phyloP scores from a whole-genome alignment of 306 rosid genomes.

The Vigna radiata region DNA sequence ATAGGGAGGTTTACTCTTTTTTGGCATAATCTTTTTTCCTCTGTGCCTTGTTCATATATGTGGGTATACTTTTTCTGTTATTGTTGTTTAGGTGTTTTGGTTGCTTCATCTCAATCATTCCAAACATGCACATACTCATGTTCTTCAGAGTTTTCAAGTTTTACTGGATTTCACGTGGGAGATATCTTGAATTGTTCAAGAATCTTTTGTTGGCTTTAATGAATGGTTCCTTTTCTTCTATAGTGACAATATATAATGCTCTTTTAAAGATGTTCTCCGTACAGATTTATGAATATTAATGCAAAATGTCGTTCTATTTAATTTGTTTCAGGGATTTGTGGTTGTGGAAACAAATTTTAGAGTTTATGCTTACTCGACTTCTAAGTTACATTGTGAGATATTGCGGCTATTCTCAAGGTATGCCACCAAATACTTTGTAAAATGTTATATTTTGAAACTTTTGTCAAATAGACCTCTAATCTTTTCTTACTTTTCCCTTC shows the following conservation, averaged over 20 bases:
- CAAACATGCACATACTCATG: constrained; percentile 6
- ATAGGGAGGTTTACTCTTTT: constrained; percentile 8
- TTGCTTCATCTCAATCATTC: constrained; percentile 28
- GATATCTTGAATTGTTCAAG: constrained; percentile 30
- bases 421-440: constrained; percentile 34
- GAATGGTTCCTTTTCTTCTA: not conserved
- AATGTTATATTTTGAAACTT: constrained; percentile 32
- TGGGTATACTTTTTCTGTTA: constrained; percentile 1
- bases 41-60: too few relatives aligned
- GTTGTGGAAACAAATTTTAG: constrained; percentile 96
- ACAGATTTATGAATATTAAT: constrained; percentile 31
- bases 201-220: constrained; percentile 36
- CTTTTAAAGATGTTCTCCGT: not conserved
- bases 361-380: constrained; percentile 88
- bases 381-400: constrained; percentile 92
- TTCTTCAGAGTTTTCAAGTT: constrained; percentile 19
- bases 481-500: not conserved
- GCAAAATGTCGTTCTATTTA: constrained; percentile 22
- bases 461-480: constrained; percentile 17
- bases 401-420: constrained; percentile 90
- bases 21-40: not conserved
- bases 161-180: constrained; percentile 7
- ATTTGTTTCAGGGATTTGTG: constrained; percentile 72
- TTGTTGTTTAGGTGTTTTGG: not conserved
- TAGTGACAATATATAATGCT: constrained; percentile 8